Base-by-base conservation (phyloP, 1,139 yeast genomes). In the Suhomyces guaymorum region DNA sequence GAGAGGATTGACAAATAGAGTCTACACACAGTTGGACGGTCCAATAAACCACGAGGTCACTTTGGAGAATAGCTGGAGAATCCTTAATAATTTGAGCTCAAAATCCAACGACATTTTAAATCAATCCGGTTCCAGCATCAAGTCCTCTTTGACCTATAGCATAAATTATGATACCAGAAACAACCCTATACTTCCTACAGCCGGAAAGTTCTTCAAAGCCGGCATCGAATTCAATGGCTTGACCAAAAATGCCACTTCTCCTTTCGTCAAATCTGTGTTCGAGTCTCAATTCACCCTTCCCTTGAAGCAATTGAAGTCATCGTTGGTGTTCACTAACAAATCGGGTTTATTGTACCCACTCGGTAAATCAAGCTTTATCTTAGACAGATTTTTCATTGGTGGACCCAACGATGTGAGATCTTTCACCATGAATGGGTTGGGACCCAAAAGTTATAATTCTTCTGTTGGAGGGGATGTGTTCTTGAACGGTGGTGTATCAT, bases 361-460 rank as follows among this genome's bases (percentile, higher is more conserved):
- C 5, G 51, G 51, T 13, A 49, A 48, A 48, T 17, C 53, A 59
- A n/a, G 60, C 54, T 79, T 75, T 47, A 64, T 84, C n/a, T 85
- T 94, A 48, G 80, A 75, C 47, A 54, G 77, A 38, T 75, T 74
- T 39, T 73, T 65, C 47, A 60, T 72, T 13, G 81, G 80, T n/a
- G 95, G 96, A 0, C 85, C 96, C 1, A 84, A 85, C 47, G 95
- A 85, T 48, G 79, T 88, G 2, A 70, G 95, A 32, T 86, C 92
- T 1, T 87, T 86, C 55, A 66, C 71, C 24, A 62, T 81, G 49
- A 84, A 87, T 57, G 95, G 96, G 0, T 57, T 90, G 22, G 98
- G 98, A 0, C 97, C 97, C 1, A 82, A 84, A 50, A 82, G 77
- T 34, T 74, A 66, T 54, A 69, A 59, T 37, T 53, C 69, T 4